Base-by-base conservation (phyloP, 1,139 yeast species). In the Debaryomyces nepalensis region DNA sequence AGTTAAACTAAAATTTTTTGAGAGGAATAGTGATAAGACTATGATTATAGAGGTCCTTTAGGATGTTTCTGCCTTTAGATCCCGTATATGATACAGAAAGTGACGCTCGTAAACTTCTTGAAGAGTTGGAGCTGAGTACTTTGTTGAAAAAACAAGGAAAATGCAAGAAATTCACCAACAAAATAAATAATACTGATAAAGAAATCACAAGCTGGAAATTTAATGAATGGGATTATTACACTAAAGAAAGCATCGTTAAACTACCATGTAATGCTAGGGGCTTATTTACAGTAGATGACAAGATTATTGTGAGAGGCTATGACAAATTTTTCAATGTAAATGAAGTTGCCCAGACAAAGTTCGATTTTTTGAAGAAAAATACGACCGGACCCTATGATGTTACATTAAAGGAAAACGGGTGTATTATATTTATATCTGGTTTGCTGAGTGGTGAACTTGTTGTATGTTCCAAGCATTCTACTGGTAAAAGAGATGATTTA, bases 361-460 rank as follows among this genome's bases (percentile, higher is more conserved):
- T 81, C 70, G 67, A 64, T 0, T 57, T 59, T 50, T 61, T 91
- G 19, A 54, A 60, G 26, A 44, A 53, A 1, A 57, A 71, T 16
- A 84, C 95, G 0, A 23, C 31, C 1, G 97, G 97, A 0, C 97
- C 97, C 0, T 93, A 86, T 59, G 81, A 78, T 14, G 77, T 90
- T 4, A 83, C 97, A 0, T 72, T 85, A 30, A 93, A 93, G 59
- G 96, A 95, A 46, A 95, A 93, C 57, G 99, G 99, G 0, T 93
- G 98, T 57, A 90, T 95, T 47, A 82, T 88, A 2, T 81, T 95
- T 47, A 75, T 93, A 11, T 75, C 96, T 2, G 97, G 95, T 0
- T 64, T 88, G 14, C 70, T 70, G 4, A 84, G 83, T 53, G 96
- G 96, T 0, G 77, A 87, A 0, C 55, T 86, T 11, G 75, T 93